phyloP scores from a whole-genome alignment of 2,329 filamentous ascomycete species.

The Eutypella sp. region DNA sequence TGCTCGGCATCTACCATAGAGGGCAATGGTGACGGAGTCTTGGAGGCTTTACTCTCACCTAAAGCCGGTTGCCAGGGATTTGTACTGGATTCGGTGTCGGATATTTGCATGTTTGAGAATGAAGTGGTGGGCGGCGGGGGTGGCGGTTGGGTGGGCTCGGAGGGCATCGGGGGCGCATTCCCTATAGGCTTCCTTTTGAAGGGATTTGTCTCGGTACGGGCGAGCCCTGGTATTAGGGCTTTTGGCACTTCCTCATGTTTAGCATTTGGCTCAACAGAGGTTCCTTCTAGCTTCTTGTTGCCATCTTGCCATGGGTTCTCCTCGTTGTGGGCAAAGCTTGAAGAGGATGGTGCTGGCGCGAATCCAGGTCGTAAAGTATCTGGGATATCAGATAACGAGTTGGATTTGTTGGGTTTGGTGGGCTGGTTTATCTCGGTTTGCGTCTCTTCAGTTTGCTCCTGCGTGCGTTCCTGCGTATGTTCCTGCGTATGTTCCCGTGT shows the following conservation, averaged over 20 bases:
- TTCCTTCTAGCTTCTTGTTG: slow-evolving; percentile 3
- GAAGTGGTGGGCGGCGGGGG: slow-evolving; percentile 28
- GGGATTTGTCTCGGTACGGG: slow-evolving; percentile 44
- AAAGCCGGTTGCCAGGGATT: slow-evolving; percentile 42
- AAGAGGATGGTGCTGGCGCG: slow-evolving; percentile 10
- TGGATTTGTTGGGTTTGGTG: slow-evolving; percentile 9
- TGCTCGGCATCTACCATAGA: slow-evolving; percentile 20
- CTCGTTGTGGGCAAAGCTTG: slow-evolving; percentile 26
- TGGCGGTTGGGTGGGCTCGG: slow-evolving; percentile 11
- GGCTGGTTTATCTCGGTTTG: slow-evolving; percentile 5
- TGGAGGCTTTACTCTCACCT: slow-evolving; percentile 18
- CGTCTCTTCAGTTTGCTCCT: slow-evolving; percentile 1
- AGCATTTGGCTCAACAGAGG: slow-evolving; percentile 8
- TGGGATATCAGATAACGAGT: slow-evolving; percentile 25
- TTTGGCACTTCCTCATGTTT: slow-evolving; percentile 25
- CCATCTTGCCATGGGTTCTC: slow-evolving; percentile 32
- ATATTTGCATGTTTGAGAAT: slow-evolving; percentile 38
- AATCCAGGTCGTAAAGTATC: slow-evolving; percentile 28
- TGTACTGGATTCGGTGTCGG: slow-evolving; percentile 32
- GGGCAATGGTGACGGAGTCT: slow-evolving; percentile 21
- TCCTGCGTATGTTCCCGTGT: no score
- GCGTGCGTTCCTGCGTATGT: no score
- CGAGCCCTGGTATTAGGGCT: slow-evolving; percentile 27
- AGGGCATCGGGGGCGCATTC: slow-evolving; percentile 11
- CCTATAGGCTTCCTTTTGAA: slow-evolving; percentile 45